Base-by-base conservation (phyloP, 345 rosid genomes). In the Populus nigra region DNA sequence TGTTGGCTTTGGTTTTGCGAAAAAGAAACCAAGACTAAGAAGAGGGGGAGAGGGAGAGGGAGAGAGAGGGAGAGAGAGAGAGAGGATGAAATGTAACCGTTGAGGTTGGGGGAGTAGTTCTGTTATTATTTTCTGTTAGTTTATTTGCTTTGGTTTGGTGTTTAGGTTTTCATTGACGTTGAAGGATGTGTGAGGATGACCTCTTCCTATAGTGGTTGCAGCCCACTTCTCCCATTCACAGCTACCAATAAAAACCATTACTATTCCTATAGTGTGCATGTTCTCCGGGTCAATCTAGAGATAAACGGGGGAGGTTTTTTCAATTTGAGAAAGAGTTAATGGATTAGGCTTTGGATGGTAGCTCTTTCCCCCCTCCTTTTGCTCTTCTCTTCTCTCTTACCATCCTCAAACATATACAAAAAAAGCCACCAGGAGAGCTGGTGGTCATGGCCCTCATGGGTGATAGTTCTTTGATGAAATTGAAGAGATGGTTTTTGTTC, bases 31-130 rank as follows among this genome's bases (percentile, higher is more conserved):
- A 41, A 10, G 47, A 41, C 47, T 11, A 50, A 57, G 68, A 23
- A 5, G n/a, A 27, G 75, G 16, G 75, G 16, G 53, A 69, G 69
- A 65, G 25, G 73, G 61, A 4, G 65, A 41, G 68, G 18, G 68
- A 29, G 25, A 15, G 12, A 33, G 36, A 25, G 35, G 45, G 75
- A 33, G 53, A 39, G 69, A 50, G 17, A 5, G 69, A 33, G 75
- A 61, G 73, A 35, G 79, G 67, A 69, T 81, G 63, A n/a, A 62
- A 70, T 74, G 82, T 71, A 55, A 73, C 75, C 75, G 83, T 77
- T 71, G 27, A 33, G 27, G 13, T 22, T 12, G 39, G 69, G 53
- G 53, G 12, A 47, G 53, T 33, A 22, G 55, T 71, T 74, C 75
- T 72, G 76, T 75, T 65, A 38, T 73, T 43, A 67, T 79, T 73